These are phyloP conservation scores for Rhinocladiella similis DNA, from an alignment of 2,329 filamentous ascomycete genomes.

Conservation along the genomic window DNA sequence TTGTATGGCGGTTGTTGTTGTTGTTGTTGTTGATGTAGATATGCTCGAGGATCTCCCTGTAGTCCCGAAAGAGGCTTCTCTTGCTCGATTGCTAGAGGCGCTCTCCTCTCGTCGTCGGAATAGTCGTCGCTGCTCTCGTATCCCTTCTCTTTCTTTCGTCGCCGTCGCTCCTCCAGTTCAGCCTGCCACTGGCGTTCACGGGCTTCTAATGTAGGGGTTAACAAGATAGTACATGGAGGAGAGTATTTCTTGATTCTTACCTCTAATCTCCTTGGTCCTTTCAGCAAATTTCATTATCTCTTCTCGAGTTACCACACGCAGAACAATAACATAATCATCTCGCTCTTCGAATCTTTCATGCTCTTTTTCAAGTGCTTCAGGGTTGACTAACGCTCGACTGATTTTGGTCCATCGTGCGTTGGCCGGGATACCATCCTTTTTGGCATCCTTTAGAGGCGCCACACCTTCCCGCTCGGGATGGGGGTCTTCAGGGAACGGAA, in stretches of 20 bases:
- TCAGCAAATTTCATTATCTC: slow-evolving; percentile 87
- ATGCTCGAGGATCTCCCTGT: slow-evolving; percentile 20
- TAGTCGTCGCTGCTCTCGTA: slow-evolving; percentile 40
- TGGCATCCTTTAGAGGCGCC: slow-evolving; percentile 86
- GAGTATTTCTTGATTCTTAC: slow-evolving; percentile 46
- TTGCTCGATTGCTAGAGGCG: slow-evolving; percentile 36
- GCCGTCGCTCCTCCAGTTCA: slow-evolving; percentile 36
- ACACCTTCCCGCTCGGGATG: slow-evolving; percentile 85
- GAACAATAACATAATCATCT: slow-evolving; percentile 90
- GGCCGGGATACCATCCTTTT: slow-evolving; percentile 67
- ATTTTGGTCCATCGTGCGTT: slow-evolving; percentile 89
- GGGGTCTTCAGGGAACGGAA: slow-evolving; percentile 80
- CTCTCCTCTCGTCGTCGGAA: slow-evolving; percentile 34
- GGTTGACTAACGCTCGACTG: slow-evolving; percentile 82
- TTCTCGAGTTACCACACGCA: slow-evolving; percentile 81
- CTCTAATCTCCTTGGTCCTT: slow-evolving; percentile 78
- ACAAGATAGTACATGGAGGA: background rate
- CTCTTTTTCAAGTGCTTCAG: slow-evolving; percentile 79
- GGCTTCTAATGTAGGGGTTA: slow-evolving; percentile 33
- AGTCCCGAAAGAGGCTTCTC: slow-evolving; percentile 23
- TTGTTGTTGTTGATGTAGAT: slow-evolving; percentile 21
- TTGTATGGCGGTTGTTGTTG: slow-evolving; percentile 3
- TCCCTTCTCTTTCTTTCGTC: slow-evolving; percentile 44
- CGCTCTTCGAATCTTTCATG: slow-evolving; percentile 89
- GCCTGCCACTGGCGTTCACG: slow-evolving; percentile 36